Percentiles rank a stretch among this genome's conserved stretches.
These are phyloP conservation scores for Aspergillus nomiae DNA, from an alignment of 2,329 filamentous ascomycete species.

Conservation along the genomic window DNA sequence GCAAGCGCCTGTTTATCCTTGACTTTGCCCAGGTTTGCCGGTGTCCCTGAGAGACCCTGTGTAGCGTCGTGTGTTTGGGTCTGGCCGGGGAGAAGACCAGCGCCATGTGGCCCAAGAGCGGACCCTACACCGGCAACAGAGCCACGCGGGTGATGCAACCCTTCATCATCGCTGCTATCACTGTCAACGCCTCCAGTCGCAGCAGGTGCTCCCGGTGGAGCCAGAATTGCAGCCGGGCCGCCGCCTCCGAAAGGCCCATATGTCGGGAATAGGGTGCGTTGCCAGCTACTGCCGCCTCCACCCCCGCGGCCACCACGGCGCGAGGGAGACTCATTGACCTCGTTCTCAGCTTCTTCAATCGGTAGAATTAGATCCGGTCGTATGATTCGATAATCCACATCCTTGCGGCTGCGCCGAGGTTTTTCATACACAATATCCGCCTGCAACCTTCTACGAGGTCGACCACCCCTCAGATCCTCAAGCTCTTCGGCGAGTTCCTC, in stretches of 20 bases:
- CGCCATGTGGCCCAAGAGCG: slow-evolving; percentile 54
- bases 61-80: slow-evolving; percentile 61
- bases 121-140: slow-evolving; percentile 63
- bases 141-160: slow-evolving; percentile 60
- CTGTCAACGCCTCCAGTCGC: slow-evolving; percentile 82
- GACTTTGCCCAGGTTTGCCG: slow-evolving; percentile 87
- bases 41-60: slow-evolving; percentile 60
- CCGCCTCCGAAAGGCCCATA: slow-evolving; percentile 89
- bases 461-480: slow-evolving; percentile 52
- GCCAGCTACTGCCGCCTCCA: slow-evolving; percentile 61
- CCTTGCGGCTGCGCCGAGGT: slow-evolving; percentile 60
- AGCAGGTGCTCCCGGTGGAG: slow-evolving; percentile 67
- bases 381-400: slow-evolving; percentile 84
- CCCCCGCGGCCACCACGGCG: slow-evolving; percentile 65
- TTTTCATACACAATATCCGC: slow-evolving; percentile 44
- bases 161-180: slow-evolving; percentile 95
- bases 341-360: slow-evolving; percentile 73
- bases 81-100: slow-evolving; percentile 52
- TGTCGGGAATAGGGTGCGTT: slow-evolving; percentile 83
- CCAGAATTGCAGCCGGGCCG: slow-evolving; percentile 70
- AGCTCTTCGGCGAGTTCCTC: slow-evolving; percentile 63
- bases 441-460: slow-evolving; percentile 41
- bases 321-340: slow-evolving; percentile 67
- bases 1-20: slow-evolving; percentile 90
- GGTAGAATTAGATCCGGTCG: slow-evolving; percentile 70